A percentile compares a stretch with the other conserved stretches of the same genome.
phyloP scores from a whole-genome alignment of 441 rosid genomes.

The Rhodomyrtus psidioides region DNA sequence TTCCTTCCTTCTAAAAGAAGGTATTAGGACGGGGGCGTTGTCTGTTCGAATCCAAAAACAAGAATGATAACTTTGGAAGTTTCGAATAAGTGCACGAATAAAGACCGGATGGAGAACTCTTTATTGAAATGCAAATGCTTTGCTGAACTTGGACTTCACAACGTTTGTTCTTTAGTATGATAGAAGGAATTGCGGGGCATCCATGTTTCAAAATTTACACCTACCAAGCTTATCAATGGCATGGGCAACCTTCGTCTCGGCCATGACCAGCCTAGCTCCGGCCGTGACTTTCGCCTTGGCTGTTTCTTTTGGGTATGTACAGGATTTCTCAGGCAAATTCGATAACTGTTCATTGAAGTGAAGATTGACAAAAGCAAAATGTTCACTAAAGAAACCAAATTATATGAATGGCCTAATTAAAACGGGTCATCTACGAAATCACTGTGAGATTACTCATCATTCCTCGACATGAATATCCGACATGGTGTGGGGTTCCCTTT shows the following conservation, averaged over 20 bases:
- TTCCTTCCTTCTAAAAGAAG: no score
- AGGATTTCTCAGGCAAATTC: background rate
- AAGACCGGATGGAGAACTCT: no score
- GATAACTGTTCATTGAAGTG: background rate
- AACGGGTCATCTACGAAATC: background rate
- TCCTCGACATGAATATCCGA: no score
- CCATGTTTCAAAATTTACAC: conserved; percentile 5
- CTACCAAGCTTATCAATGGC: conserved; percentile 9
- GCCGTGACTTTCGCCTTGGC: background rate
- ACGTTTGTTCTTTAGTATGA: background rate
- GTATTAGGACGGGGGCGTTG: no score
- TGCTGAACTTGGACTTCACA: no score
- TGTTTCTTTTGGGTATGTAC: background rate
- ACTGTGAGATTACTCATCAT: background rate
- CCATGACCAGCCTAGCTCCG: background rate
- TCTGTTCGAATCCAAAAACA: no score
- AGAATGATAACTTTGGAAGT: no score
- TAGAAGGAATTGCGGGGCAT: background rate
- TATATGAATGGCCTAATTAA: background rate
- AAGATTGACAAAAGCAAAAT: background rate
- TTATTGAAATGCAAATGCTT: no score
- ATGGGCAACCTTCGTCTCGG: conserved; percentile 4
- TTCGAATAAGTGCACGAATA: no score
- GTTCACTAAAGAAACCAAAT: background rate
- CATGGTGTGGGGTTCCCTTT: no score